These are phyloP conservation scores for Globisporangium middletonii DNA, from an alignment of 352 stramenopile genomes.

Conservation along the genomic window DNA sequence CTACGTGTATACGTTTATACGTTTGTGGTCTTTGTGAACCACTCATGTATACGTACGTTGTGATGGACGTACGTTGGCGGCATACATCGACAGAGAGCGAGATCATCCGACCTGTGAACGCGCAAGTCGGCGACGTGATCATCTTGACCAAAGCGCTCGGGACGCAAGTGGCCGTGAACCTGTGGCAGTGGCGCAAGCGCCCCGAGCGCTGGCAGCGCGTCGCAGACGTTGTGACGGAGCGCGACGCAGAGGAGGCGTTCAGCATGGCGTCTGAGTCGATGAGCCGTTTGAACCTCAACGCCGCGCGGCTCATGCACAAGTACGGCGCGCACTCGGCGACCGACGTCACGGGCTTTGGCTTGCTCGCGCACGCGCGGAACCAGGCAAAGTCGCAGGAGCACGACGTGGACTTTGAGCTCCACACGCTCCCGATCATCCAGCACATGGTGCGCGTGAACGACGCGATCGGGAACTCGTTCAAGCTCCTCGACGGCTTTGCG, in stretches of 20 bases:
- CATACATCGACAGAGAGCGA: constrained; percentile 37
- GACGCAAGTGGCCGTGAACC: constrained; percentile 92
- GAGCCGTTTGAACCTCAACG: constrained; percentile 90
- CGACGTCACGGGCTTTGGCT: constrained; percentile 95
- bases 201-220: constrained; percentile 76
- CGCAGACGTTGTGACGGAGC: constrained; percentile 47
- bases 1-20: not conserved
- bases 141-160: constrained; percentile 93
- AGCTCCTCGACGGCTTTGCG: constrained; percentile 87
- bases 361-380: constrained; percentile 92
- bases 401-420: constrained; percentile 89
- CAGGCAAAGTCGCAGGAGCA: constrained; percentile 88
- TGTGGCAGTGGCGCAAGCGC: constrained; percentile 90
- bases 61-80: too few species aligned
- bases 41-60: not conserved
- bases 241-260: constrained; percentile 86
- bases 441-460: constrained; percentile 87
- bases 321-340: constrained; percentile 91
- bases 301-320: constrained; percentile 89
- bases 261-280: constrained; percentile 91
- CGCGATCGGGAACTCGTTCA: constrained; percentile 89
- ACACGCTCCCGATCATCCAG: constrained; percentile 91
- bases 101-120: constrained; percentile 89
- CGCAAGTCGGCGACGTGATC: constrained; percentile 85
- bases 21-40: not conserved